phyloP scores from a whole-genome alignment of 2,329 filamentous ascomycete species.

The Periconia sp. region DNA sequence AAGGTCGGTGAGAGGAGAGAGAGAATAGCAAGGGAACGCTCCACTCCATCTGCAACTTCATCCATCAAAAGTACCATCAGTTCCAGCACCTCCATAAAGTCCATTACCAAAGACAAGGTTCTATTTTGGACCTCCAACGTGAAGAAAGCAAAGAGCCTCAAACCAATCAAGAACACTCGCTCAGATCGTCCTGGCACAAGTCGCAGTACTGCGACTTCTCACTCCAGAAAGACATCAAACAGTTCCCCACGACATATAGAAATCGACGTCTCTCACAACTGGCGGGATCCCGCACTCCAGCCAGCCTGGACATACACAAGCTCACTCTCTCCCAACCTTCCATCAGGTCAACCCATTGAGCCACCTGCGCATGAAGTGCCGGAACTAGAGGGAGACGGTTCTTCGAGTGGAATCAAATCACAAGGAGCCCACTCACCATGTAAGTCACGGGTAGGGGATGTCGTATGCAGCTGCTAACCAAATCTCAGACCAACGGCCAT shows the following conservation, averaged over 20 bases:
- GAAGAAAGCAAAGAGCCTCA: conserved; percentile 34
- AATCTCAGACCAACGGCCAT: conserved; percentile 28
- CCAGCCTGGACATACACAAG: conserved; percentile 33
- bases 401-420: conserved; percentile 32
- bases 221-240: conserved; percentile 14
- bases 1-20: conserved; percentile 42
- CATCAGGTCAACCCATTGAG: conserved; percentile 37
- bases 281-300: conserved; percentile 31
- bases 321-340: conserved; percentile 31
- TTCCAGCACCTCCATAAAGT: conserved; percentile 27
- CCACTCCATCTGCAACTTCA: conserved; percentile 17
- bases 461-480: conserved; percentile 6
- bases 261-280: conserved; percentile 9
- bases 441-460: conserved; percentile 12
- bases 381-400: conserved; percentile 34
- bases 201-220: conserved; percentile 13
- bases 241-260: conserved; percentile 10
- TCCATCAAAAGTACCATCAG: conserved; percentile 28
- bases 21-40: conserved; percentile 33
- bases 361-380: conserved; percentile 25
- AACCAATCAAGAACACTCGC: conserved; percentile 14
- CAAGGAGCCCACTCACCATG: conserved; percentile 30
- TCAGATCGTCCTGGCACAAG: conserved; percentile 19
- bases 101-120: conserved; percentile 27
- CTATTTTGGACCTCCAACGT: conserved; percentile 37